phyloP scores from a whole-genome alignment of 2,329 filamentous ascomycete genomes.

The Orbilia oligospora region DNA sequence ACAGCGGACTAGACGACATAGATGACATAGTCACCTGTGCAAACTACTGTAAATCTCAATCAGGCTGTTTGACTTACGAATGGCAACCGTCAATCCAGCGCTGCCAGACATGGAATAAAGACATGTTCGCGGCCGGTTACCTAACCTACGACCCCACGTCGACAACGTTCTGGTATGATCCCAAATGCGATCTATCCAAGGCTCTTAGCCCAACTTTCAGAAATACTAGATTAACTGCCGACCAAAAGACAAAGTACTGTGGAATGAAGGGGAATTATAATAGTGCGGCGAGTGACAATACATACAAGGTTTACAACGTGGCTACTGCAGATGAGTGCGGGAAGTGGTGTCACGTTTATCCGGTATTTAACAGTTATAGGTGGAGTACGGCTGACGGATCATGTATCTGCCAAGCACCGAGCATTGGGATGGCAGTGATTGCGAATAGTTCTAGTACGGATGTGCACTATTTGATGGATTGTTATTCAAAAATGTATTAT shows the following conservation, averaged over 20 bases:
- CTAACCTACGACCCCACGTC: slow-evolving; percentile 37
- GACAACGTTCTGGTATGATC: slow-evolving; percentile 33
- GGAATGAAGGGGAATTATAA: slow-evolving; percentile 40
- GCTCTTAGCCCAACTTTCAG: slow-evolving; percentile 31
- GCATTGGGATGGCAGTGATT: slow-evolving; percentile 27
- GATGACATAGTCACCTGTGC: slow-evolving; percentile 34
- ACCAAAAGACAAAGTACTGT: slow-evolving; percentile 35
- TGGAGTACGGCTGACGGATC: no score
- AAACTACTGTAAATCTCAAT: slow-evolving; percentile 38
- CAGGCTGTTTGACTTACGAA: slow-evolving; percentile 35
- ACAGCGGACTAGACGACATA: slow-evolving; percentile 14
- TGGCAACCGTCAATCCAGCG: slow-evolving; percentile 36
- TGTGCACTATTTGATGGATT: slow-evolving; percentile 43
- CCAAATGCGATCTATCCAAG: slow-evolving; percentile 33
- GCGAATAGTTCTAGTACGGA: slow-evolving; percentile 13
- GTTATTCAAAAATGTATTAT: slow-evolving; percentile 47
- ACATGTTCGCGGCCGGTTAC: slow-evolving; percentile 25
- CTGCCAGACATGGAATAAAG: slow-evolving; percentile 37
- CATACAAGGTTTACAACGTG: slow-evolving; percentile 14
- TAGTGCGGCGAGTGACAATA: slow-evolving; percentile 23
- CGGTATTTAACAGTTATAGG: no score
- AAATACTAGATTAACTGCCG: slow-evolving; percentile 31
- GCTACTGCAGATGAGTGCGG: slow-evolving; percentile 37
- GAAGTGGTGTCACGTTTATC: slow-evolving; percentile 8
- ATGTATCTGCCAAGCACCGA: slow-evolving; percentile 33